Conservation (phyloP, 306 rosid genomes). For the Macrotyloma uniflorum region DNA sequence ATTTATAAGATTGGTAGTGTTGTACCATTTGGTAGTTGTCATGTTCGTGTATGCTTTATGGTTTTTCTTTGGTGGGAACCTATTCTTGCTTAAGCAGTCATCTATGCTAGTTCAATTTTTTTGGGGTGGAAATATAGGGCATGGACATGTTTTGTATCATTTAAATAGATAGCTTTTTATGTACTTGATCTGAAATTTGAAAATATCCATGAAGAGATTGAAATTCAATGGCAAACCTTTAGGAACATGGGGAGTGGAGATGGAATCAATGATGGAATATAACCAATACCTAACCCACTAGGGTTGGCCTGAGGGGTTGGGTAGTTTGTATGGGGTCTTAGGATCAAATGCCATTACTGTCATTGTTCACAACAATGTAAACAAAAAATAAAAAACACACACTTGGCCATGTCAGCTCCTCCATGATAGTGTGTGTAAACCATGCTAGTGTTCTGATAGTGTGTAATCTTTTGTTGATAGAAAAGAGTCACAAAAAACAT, state of each 20-base stretch:
- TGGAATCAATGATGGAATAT: not conserved
- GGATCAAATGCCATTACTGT: not conserved
- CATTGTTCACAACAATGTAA: not conserved
- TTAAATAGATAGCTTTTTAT: not conserved
- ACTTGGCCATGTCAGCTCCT: not conserved
- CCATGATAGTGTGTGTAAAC: not conserved
- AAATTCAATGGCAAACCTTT: not conserved
- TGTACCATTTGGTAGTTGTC: not conserved
- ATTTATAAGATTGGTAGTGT: not conserved
- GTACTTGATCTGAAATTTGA: not conserved
- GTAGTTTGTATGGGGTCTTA: not conserved
- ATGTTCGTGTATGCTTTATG: not conserved
- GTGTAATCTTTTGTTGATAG: not conserved
- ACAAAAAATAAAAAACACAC: too few species aligned
- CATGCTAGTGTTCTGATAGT: not conserved
- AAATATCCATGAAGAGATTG: not conserved
- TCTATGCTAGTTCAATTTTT: not conserved
- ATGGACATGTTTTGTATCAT: not conserved
- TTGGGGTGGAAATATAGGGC: not conserved
- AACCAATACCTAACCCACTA: not conserved
- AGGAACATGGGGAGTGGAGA: not conserved
- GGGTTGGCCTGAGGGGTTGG: not conserved
- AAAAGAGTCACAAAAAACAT: not conserved
- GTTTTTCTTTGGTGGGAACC: constrained; percentile 3
- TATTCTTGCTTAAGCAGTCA: not conserved